Evolutionary conservation across 108 stramenopile genomes (phyloP), one percentile per base, ranked within the genome.

Genomic region (Discostella pseudostelligera): DNA sequence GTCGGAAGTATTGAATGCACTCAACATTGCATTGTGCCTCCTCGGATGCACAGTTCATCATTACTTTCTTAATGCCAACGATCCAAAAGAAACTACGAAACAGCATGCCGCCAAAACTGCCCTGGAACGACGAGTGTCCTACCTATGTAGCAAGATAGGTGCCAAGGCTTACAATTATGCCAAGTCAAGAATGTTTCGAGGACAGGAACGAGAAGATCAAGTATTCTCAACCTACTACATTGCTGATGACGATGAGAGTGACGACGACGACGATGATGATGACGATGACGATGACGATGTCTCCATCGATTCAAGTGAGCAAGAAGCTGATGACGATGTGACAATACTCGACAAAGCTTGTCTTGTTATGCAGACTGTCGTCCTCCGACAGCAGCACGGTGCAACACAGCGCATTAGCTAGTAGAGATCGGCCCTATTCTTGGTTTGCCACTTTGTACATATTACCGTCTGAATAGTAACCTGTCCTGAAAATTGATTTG

Each of bases 91-190:
- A 26, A 72, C 59, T 13, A 13, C 63, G 19, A 42, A 43, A 12
- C 48, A 39, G 39, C 56, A 49, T 50, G 63, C 71, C 10, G 56
- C 71, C 17, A 72, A 62, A 13, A 64, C 71, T 1, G 71, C 71
- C 20, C 63, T 72, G n/a, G 71, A 72, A 50, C 50, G 63, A 62
- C 56, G 63, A 65, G 71, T 72, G 2, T 59, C 35, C 3, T 36
- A 24, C 16, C 56, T 72, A 0, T 64, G 71, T 40, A 46, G 62
- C 5, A 22, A 36, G 39, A 13, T 72, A 16, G 71, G 71, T 0
- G 71, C 63, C 12, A 65, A 59, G 37, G 60, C 71, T 22, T 72
- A 72, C 63, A 72, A 65, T 45, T 72, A 72, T 59, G 57, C 63
- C 16, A 72, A 72, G 36, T 47, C 56, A 13, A 49, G 55, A 10